Evolutionary conservation across 2,329 filamentous ascomycete genomes (phyloP).

Genomic region (Elsinoe batatas): DNA sequence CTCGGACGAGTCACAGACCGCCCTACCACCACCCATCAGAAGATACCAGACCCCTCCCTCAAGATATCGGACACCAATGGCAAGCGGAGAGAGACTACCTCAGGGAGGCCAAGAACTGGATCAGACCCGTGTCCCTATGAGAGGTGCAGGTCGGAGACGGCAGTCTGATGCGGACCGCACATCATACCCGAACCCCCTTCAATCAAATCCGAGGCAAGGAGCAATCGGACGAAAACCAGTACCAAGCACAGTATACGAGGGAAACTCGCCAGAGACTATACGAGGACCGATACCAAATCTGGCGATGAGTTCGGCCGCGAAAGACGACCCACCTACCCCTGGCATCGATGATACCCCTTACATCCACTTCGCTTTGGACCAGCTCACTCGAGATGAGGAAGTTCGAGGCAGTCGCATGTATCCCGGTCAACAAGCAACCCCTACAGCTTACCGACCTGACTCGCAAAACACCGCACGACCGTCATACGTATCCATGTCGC

Average conservation of each 20-base stretch:
- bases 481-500: conserved; percentile 2
- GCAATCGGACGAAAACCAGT: conserved; percentile 26
- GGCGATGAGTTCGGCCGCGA: conserved; percentile 23
- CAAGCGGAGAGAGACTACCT: conserved; percentile 21
- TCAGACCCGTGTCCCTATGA: conserved; percentile 24
- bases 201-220: conserved; percentile 10
- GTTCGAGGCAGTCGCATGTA: conserved; percentile 46
- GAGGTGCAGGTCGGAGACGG: conserved; percentile 24
- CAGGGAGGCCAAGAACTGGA: conserved; percentile 17
- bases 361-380: conserved; percentile 81
- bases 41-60: conserved; percentile 27
- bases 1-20: conserved; percentile 24
- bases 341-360: conserved; percentile 78
- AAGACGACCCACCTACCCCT: conserved; percentile 49
- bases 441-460: background rate
- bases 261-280: conserved; percentile 12
- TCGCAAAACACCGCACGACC: conserved; percentile 9
- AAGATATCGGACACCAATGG: conserved; percentile 26
- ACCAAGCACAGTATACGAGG: conserved; percentile 23
- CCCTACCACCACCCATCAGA: conserved; percentile 18
- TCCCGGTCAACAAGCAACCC: conserved; percentile 31
- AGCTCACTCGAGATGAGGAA: conserved; percentile 66
- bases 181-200: conserved; percentile 14
- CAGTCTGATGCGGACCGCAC: conserved; percentile 11
- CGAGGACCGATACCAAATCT: conserved; percentile 3